Evolutionary conservation across 2,329 filamentous ascomycete species (phyloP).

Genomic region (Ophiostoma populinum): DNA sequence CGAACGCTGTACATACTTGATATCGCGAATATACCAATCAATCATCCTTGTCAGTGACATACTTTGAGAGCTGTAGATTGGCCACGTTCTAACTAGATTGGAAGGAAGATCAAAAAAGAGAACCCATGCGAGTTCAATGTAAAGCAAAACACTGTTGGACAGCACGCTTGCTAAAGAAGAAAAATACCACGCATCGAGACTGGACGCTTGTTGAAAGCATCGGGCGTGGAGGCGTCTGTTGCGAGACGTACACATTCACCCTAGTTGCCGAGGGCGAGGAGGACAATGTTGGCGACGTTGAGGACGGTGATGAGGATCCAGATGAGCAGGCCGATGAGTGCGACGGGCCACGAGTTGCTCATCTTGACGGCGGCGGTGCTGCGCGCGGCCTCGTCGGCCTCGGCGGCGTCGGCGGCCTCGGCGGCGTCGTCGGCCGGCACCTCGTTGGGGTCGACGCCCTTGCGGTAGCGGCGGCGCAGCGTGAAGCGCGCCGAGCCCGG

Average conservation of each 20-base stretch:
- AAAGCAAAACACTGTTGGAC: too few relatives aligned
- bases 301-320: conserved; percentile 60
- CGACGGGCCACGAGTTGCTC: conserved; percentile 53
- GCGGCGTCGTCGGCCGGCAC: conserved; percentile 7
- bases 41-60: too few relatives aligned
- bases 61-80: too few relatives aligned
- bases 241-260: conserved; percentile 1
- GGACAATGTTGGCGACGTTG: conserved; percentile 61
- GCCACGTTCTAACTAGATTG: too few relatives aligned
- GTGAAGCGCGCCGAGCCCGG: conserved; percentile 23
- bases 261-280: conserved; percentile 41
- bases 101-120: too few relatives aligned
- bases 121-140: too few relatives aligned
- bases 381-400: conserved; percentile 8
- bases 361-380: conserved; percentile 33
- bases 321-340: conserved; percentile 36
- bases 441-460: conserved; percentile 9
- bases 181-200: too few relatives aligned
- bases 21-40: too few relatives aligned
- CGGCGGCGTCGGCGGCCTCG: conserved; percentile 13
- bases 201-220: too few relatives aligned
- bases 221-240: too few relatives aligned
- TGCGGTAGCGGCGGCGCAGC: conserved; percentile 7
- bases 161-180: too few relatives aligned
- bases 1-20: too few relatives aligned